Base-by-base conservation (phyloP, 192 early-diverging fungal species). In the Entomortierella lignicola region DNA sequence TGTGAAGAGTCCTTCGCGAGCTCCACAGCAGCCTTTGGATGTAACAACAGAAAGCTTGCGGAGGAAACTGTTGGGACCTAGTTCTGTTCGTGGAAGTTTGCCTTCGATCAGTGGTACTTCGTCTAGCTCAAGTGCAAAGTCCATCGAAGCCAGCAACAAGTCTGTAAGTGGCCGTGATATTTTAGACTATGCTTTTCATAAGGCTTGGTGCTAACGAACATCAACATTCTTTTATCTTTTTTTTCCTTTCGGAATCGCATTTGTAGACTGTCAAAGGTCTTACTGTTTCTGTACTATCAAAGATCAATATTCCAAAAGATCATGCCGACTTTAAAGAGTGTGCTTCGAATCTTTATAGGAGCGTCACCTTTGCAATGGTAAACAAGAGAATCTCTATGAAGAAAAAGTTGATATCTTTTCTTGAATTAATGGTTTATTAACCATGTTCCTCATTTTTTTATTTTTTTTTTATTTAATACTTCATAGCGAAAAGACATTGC, bases 291-390 rank as follows among this genome's bases (percentile, higher is more conserved):
- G 54, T 43, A 3, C 43, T 75, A 18, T 44, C 64, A 29, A 75
- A 62, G 58, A 75, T 56, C 30, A 66, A 75, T 25, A 75, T 75
- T 30, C 27, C 48, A 5, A 0, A 58, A 21, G 64, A 63, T 26
- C 72, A 75, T 47, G 72, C 66, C 34, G 72, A 75, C 52, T 75
- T 30, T 55, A 50, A 67, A 48, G 72, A 66, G n/a, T 75, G 72
- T 42, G 72, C 59, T 0, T 25, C 41, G 8, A 60, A 67, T 30
- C 64, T 75, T 18, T 67, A 75, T 31, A 41, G 64, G 30, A 67
- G 58, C 8, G 72, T 75, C 39, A 75, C 44, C 15, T 66, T 75
- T 41, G 63, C 72, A 1, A 75, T 75, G 72, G 72, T 75, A 66
- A 53, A 20, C 32, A 21, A 23, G 18, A 39, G 13, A 10, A 37